A percentile compares a stretch with the other conserved stretches of the same genome.
These are phyloP conservation scores for Yamadazyma dendronema DNA, from an alignment of 1,139 yeast species.

Conservation along the genomic window DNA sequence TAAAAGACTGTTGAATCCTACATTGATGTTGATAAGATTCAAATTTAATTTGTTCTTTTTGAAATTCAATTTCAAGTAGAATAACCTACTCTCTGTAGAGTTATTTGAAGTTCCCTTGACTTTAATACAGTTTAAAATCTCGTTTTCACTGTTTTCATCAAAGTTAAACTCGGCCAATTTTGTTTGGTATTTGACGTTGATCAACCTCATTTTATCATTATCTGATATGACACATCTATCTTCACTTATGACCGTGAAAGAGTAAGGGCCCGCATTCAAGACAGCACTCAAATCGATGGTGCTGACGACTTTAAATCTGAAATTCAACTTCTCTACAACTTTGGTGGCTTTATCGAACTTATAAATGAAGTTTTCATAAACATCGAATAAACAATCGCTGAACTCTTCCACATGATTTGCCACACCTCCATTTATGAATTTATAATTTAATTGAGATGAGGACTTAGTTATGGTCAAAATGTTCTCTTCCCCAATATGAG, in stretches of 20 bases:
- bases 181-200: constrained; percentile 46
- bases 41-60: constrained; percentile 45
- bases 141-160: constrained; percentile 22
- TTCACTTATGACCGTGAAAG: constrained; percentile 38
- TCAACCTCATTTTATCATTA: constrained; percentile 36
- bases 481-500: constrained; percentile 5
- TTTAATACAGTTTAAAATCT: constrained; percentile 33
- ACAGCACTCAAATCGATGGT: constrained; percentile 22
- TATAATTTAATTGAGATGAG: constrained; percentile 7
- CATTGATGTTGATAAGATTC: constrained; percentile 52
- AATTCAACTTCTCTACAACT: constrained; percentile 11
- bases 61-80: constrained; percentile 40
- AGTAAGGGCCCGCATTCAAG: constrained; percentile 15
- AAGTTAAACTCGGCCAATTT: constrained; percentile 36
- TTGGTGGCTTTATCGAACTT: constrained; percentile 7
- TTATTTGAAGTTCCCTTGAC: constrained; percentile 45
- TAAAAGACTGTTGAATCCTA: constrained; percentile 68
- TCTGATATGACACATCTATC: constrained; percentile 46
- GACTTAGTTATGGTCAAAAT: constrained; percentile 6
- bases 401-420: constrained; percentile 4
- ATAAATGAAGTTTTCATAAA: constrained; percentile 12
- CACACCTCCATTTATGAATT: constrained; percentile 6
- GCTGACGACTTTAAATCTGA: constrained; percentile 22
- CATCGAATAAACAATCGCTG: constrained; percentile 10
- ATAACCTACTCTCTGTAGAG: constrained; percentile 41